phyloP scores from a whole-genome alignment of 495 filamentous ascomycete species.

The Cenococcum geophilum region DNA sequence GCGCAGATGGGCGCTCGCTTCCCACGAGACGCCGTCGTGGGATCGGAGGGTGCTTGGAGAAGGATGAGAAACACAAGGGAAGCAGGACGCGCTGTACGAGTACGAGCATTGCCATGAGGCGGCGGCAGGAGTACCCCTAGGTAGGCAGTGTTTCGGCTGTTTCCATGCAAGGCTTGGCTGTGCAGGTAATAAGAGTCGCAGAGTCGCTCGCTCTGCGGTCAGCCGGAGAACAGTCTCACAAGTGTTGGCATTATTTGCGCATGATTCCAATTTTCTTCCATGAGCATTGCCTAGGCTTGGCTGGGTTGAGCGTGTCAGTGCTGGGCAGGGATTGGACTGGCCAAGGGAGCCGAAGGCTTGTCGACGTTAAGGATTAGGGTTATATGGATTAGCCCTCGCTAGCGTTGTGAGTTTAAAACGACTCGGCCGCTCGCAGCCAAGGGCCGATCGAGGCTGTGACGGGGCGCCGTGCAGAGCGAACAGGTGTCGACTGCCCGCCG shows the following conservation, averaged over 20 bases:
- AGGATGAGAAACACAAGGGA: neutral
- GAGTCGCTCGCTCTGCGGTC: neutral
- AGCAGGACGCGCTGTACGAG: neutral
- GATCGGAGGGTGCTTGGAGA: neutral
- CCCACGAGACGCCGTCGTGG: neutral
- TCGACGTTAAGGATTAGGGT: slow-evolving; percentile 23
- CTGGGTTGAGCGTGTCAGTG: slow-evolving; percentile 11
- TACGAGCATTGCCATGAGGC: neutral
- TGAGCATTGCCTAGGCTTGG: slow-evolving; percentile 9
- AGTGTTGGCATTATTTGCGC: neutral
- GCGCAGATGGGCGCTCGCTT: neutral
- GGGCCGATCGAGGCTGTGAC: slow-evolving; percentile 17
- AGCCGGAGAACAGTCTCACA: neutral
- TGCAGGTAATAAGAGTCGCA: too few species aligned
- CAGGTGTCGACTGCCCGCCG: neutral
- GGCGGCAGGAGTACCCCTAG: too few species aligned
- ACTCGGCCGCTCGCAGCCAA: neutral
- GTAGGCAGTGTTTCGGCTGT: too few species aligned
- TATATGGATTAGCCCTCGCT: slow-evolving; percentile 18
- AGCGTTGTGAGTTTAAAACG: slow-evolving; percentile 9
- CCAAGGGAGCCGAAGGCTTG: slow-evolving; percentile 22
- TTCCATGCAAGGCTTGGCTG: too few species aligned
- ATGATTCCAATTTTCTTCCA: slow-evolving; percentile 1
- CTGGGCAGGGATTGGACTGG: slow-evolving; percentile 10
- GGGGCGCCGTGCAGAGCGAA: slow-evolving; percentile 5